Evolutionary conservation across 2,329 filamentous ascomycete genomes (phyloP).

Genomic region (Drechmeria coniospora): DNA sequence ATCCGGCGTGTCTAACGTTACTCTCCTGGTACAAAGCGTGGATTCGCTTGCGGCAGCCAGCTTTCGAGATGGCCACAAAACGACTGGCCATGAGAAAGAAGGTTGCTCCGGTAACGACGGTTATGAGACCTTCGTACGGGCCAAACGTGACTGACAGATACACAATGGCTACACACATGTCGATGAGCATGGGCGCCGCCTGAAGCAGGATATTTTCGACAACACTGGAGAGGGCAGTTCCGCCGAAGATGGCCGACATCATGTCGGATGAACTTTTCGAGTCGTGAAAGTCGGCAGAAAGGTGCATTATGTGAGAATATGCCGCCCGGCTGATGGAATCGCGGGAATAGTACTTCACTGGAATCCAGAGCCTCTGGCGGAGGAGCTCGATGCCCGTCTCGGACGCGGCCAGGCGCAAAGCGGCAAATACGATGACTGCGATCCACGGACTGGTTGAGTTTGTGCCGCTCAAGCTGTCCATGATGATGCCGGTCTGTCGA

Average conservation of each 20-base stretch:
- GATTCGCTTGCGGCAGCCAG: constrained; percentile 32
- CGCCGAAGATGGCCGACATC: constrained; percentile 39
- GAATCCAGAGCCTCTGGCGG: constrained; percentile 40
- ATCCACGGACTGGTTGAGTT: constrained; percentile 34
- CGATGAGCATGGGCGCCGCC: constrained; percentile 43
- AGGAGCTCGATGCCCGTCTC: constrained; percentile 39
- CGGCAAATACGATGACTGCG: constrained; percentile 35
- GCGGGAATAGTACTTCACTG: constrained; percentile 40
- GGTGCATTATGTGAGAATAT: constrained; percentile 43
- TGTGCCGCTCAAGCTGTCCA: constrained; percentile 45
- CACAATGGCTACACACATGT: constrained; percentile 41
- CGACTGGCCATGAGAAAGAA: constrained; percentile 38
- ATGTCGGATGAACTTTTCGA: constrained; percentile 44
- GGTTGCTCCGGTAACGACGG: constrained; percentile 39
- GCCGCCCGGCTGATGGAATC: constrained; percentile 37
- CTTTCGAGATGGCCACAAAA: constrained; percentile 34
- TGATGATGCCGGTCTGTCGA: constrained; percentile 66
- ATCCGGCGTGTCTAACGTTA: constrained; percentile 37
- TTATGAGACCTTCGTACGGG: constrained; percentile 47
- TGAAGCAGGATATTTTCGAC: constrained; percentile 44
- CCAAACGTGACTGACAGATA: constrained; percentile 45
- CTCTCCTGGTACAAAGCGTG: constrained; percentile 39
- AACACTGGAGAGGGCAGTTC: constrained; percentile 36
- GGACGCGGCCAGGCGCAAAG: constrained; percentile 35
- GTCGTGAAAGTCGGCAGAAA: constrained; percentile 47